Conservation (phyloP, 768 basidiomycete species). For the Tulasnella sp. region DNA sequence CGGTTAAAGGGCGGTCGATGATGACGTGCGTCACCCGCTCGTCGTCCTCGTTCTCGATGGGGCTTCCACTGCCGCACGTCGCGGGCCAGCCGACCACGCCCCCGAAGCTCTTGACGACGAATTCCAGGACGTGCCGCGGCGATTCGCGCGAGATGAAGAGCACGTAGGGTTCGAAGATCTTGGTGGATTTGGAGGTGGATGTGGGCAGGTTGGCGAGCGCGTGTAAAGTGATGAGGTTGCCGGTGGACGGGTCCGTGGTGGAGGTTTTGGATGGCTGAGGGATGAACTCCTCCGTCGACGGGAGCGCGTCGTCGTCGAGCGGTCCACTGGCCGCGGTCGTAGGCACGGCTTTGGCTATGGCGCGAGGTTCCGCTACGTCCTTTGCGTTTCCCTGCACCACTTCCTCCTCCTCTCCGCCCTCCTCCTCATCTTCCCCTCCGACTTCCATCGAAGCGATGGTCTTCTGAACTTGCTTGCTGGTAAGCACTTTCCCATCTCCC, state of each 20-base stretch:
- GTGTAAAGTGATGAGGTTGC: constrained; percentile 61
- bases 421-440: constrained; percentile 37
- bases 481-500: constrained; percentile 44
- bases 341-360: constrained; percentile 16
- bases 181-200: constrained; percentile 53
- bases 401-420: constrained; percentile 38
- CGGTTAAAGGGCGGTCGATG: constrained; percentile 72
- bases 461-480: constrained; percentile 52
- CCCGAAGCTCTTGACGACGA: constrained; percentile 85
- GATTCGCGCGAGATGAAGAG: constrained; percentile 95
- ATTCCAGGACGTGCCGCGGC: constrained; percentile 88
- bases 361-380: constrained; percentile 15
- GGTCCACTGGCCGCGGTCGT: not conserved
- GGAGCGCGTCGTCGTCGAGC: constrained; percentile 34
- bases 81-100: constrained; percentile 87
- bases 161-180: constrained; percentile 80
- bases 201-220: constrained; percentile 45
- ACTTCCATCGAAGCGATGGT: constrained; percentile 42
- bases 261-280: constrained; percentile 51
- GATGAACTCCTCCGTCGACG: constrained; percentile 61
- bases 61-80: constrained; percentile 77
- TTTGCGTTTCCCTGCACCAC: constrained; percentile 33
- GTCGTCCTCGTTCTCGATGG: constrained; percentile 53
- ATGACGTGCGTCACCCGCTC: constrained; percentile 90
- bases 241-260: constrained; percentile 41